Conservation (phyloP, 2,329 filamentous ascomycete species). For the Helminthosporium solani region DNA sequence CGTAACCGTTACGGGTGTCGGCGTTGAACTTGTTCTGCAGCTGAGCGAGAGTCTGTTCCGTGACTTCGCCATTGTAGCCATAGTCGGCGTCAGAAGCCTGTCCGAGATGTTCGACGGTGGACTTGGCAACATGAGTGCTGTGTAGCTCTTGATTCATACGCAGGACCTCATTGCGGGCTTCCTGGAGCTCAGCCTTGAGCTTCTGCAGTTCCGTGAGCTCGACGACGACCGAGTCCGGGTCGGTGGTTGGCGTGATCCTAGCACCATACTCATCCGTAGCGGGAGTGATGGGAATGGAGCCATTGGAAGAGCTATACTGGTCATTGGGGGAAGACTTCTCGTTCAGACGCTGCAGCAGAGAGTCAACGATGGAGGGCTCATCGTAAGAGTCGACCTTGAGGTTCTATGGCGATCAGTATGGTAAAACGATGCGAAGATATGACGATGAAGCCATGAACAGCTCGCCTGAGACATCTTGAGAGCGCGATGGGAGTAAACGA, state of each 20-base stretch:
- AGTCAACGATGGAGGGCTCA: conserved; percentile 52
- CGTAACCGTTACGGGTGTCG: conserved; percentile 43
- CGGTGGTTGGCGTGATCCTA: conserved; percentile 31
- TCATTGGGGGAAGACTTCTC: conserved; percentile 48
- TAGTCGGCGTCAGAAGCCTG: conserved; percentile 54
- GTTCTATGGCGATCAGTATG: conserved; percentile 47
- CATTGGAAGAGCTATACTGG: conserved; percentile 62
- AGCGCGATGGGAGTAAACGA: conserved; percentile 8
- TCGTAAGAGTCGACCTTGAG: conserved; percentile 47
- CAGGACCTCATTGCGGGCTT: conserved; percentile 68
- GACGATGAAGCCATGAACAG: neutral
- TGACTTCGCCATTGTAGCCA: conserved; percentile 47
- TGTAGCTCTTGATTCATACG: conserved; percentile 71
- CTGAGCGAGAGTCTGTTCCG: conserved; percentile 52
- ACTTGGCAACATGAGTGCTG: conserved; percentile 61
- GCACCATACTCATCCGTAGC: conserved; percentile 56
- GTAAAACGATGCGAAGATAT: neutral
- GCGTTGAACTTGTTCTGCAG: conserved; percentile 55
- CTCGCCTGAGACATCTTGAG: neutral
- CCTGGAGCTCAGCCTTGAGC: conserved; percentile 69
- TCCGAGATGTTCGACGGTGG: conserved; percentile 60
- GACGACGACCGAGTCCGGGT: conserved; percentile 28
- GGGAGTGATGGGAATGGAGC: conserved; percentile 63
- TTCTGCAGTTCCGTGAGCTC: conserved; percentile 63
- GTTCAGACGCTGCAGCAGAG: conserved; percentile 70